Base-by-base conservation (phyloP, 148 eudicot species). In the Tetragonia tetragonoides region DNA sequence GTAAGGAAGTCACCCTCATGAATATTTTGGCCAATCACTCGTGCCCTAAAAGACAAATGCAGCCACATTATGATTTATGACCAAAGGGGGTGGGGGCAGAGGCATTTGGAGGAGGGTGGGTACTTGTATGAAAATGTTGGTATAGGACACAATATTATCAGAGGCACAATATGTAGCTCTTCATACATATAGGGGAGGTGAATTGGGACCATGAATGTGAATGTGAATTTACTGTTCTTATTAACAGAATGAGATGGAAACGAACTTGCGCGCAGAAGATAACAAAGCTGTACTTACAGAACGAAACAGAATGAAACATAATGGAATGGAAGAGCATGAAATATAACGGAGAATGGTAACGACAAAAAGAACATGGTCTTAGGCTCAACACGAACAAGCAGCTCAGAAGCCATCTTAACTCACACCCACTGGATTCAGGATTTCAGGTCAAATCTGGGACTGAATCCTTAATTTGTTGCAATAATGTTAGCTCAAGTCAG, bases 11-110 rank as follows among this genome's bases (percentile, higher is more conserved):
- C 42, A 70, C 57, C 49, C 28, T 78, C 80, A 60, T 70, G 73
- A 59, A 59, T 41, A 21, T 72, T 56, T 59, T 4, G 21, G 24
- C 41, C 10, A 60, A 16, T 28, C 23, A 77, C 53, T 41, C 57
- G 53, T 66, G 40, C 53, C 53, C 65, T 66, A 66, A 67, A 59
- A 67, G 64, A 76, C 40, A 54, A 20, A 46, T 51, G 46, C 38
- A 66, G 9, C 8, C 59, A 39, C 59, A 39, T 28, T 28, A 28
- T 28, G 34, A 28, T 28, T 46, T 61, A 41, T 41, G 15, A 38
- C 16, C 2, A 49, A 1, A 44, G 54, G 37, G 38, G 7, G 34
- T 28, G 10, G 53, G 53, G 53, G 12, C 11, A 9, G 11, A 14
- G 14, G 53, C 11, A 49, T 49, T 49, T 49, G 53, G 53, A 49